Conservation (phyloP, 2,329 filamentous ascomycete genomes). For the Penicillium sp. region DNA sequence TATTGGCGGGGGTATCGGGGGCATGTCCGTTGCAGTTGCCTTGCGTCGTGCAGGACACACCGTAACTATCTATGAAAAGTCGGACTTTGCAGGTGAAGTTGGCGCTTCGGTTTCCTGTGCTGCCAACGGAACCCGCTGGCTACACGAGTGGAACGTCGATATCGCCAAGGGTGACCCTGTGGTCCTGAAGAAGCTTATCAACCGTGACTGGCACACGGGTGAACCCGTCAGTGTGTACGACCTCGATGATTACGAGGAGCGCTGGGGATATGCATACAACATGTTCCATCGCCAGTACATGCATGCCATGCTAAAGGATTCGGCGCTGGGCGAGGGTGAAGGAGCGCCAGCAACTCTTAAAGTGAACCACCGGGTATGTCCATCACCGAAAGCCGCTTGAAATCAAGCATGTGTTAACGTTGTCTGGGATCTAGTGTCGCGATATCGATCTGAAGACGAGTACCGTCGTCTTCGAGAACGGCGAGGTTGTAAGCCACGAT, state of each 20-base stretch:
- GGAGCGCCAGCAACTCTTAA: conserved; percentile 54
- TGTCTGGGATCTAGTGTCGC: conserved; percentile 34
- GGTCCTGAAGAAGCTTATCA: conserved; percentile 64
- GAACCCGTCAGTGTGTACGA: conserved; percentile 63
- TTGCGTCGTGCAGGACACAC: conserved; percentile 54
- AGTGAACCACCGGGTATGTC: conserved; percentile 53
- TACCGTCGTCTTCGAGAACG: conserved; percentile 55
- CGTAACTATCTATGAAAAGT: conserved; percentile 64
- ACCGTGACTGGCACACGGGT: conserved; percentile 67
- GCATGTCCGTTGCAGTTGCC: conserved; percentile 51
- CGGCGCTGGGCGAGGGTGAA: conserved; percentile 53
- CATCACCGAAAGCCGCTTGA: too few species aligned
- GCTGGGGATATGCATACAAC: conserved; percentile 65
- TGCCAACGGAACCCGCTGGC: conserved; percentile 67
- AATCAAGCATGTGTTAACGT: neutral
- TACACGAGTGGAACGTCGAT: conserved; percentile 67
- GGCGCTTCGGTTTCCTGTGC: conserved; percentile 67
- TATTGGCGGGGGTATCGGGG: conserved; percentile 55
- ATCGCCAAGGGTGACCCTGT: conserved; percentile 64
- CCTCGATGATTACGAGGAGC: conserved; percentile 62
- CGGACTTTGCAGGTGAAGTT: conserved; percentile 65
- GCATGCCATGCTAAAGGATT: conserved; percentile 64
- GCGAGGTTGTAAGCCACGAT: conserved; percentile 52
- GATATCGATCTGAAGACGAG: conserved; percentile 54
- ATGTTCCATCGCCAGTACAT: conserved; percentile 70